Evolutionary conservation across 371 early-diverging fungal genomes (phyloP), one percentile per base, ranked within the genome.

Genomic region (Mucor mucedo): DNA sequence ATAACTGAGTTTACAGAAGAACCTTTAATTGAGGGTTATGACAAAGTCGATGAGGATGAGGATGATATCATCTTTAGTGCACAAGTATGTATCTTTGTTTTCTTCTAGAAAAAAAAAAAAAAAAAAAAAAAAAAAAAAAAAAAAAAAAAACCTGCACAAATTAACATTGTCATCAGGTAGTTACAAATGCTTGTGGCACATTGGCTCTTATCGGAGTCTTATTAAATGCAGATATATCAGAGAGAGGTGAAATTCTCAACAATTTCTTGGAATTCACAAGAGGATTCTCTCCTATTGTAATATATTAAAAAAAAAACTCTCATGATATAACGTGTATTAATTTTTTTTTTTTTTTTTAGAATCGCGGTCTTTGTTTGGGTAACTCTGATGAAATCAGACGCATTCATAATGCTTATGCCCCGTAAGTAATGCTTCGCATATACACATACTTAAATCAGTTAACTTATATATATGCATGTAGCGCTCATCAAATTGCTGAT

Each of bases 351-450:
- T 7, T 47, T 2, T 33, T 8, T 16, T 57, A 69, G 70, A 39
- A 69, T 32, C 56, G 70, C 10, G 70, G 70, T 40, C 29, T 65
- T 32, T 61, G 62, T 7, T 21, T 69, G 2, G 70, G 65, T 3
- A 49, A 39, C 28, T 45, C 21, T 4, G 27, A 13, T 0, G 40
- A 60, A 30, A 61, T 69, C n/a, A 41, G 41, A 16, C 29, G 41
- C 0, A 58, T 69, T 27, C 65, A 69, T 16, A 44, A 69, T 30
- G 49, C 62, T 4, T 69, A 61, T 41, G 28, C 49, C 2, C 6
- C n/a, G 67, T 67, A 58, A 62, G 55, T 39, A 44, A 42, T 39
- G 28, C 35, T 4, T 28, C 21, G 8, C 33, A 38, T 35, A 65
- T 2, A 47, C 2, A 38, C 5, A 42, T n/a, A 47, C 6, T 21